Conservation (phyloP, 2,329 filamentous ascomycete genomes). For the Fusarium miscanthi region DNA sequence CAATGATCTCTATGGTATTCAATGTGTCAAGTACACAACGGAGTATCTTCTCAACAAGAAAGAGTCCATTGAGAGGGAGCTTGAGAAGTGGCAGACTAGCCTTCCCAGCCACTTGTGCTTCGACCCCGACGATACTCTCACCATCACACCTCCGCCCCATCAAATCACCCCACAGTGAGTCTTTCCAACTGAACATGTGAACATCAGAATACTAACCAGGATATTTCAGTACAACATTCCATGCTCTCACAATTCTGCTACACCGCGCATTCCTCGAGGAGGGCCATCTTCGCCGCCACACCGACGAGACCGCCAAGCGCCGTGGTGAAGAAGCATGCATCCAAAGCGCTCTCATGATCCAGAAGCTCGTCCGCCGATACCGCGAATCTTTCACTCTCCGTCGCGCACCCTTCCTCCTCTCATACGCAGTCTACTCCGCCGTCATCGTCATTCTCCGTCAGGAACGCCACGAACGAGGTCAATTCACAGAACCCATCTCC, state of each 20-base stretch:
- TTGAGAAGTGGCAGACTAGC: conserved; percentile 44
- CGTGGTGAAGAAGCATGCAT: conserved; percentile 46
- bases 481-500: conserved; percentile 49
- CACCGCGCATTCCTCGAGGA: conserved; percentile 57
- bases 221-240: conserved; percentile 48
- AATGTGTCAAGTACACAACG: conserved; percentile 43
- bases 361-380: conserved; percentile 52
- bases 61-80: conserved; percentile 42
- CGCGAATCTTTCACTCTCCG: conserved; percentile 53
- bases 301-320: conserved; percentile 42
- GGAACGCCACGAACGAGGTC: conserved; percentile 45
- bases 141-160: conserved; percentile 44
- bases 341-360: conserved; percentile 51
- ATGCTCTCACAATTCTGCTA: conserved; percentile 57
- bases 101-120: conserved; percentile 45
- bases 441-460: conserved; percentile 49
- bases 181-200: neutral
- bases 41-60: conserved; percentile 45
- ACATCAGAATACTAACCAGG: conserved; percentile 11
- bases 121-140: conserved; percentile 42
- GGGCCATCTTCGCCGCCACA: conserved; percentile 46
- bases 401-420: conserved; percentile 54
- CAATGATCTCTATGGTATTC: conserved; percentile 44
- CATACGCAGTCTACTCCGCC: conserved; percentile 55
- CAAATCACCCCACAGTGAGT: conserved; percentile 48